Conservation (phyloP, 1,284 basidiomycete species). For the Irpex sp. region DNA sequence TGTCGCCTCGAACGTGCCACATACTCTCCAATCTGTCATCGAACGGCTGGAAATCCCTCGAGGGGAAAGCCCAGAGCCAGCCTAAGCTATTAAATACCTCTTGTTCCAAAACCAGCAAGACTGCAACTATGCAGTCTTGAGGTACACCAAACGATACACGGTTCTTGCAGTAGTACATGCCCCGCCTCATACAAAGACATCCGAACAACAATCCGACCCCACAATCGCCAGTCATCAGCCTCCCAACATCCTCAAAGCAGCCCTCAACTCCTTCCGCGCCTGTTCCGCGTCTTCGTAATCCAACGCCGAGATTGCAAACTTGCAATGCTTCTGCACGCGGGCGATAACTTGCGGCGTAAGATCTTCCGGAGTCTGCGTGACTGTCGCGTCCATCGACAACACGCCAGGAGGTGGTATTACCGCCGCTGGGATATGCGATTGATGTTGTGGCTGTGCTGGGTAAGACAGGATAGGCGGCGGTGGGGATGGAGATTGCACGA, state of each 20-base stretch:
- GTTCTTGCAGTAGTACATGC: no score
- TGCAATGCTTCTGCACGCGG: conserved; percentile 85
- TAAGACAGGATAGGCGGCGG: conserved; percentile 4
- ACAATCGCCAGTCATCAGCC: conserved; percentile 20
- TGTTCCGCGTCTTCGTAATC: conserved; percentile 90
- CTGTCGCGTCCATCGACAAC: conserved; percentile 17
- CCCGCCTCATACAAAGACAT: neutral
- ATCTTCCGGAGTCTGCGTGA: conserved; percentile 37
- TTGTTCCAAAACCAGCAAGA: neutral
- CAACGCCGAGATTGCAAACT: conserved; percentile 86
- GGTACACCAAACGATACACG: no score
- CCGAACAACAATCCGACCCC: neutral
- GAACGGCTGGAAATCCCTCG: conserved; percentile 9
- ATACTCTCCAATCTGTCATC: conserved; percentile 3
- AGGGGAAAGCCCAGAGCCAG: conserved; percentile 13
- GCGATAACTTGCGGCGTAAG: conserved; percentile 63
- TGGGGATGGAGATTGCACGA: conserved; percentile 6
- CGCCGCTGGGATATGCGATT: conserved; percentile 3
- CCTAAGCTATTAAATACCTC: neutral
- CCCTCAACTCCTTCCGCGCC: conserved; percentile 75
- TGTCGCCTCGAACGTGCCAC: conserved; percentile 4
- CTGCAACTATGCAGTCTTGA: no score
- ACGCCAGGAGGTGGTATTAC: conserved; percentile 16
- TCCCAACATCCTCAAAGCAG: conserved; percentile 73
- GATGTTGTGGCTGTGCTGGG: conserved; percentile 3